A percentile compares a stretch with the other conserved stretches of the same genome.
Conservation (phyloP, 2,329 filamentous ascomycete genomes). For the Trichoderma polysporum region DNA sequence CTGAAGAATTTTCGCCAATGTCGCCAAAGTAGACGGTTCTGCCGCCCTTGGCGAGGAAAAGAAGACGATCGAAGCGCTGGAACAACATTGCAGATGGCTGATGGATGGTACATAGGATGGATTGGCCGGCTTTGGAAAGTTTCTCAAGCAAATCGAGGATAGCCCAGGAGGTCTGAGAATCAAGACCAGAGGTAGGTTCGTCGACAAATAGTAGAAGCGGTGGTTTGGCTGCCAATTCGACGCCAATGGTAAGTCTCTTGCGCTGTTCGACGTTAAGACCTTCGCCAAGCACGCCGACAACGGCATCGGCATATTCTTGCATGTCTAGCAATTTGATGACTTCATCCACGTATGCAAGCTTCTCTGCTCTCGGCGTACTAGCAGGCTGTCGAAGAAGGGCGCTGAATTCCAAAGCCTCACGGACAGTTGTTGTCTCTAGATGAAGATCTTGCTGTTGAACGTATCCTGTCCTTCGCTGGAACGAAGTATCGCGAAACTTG, state of each 20-base stretch:
- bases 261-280: conserved; percentile 51
- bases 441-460: conserved; percentile 65
- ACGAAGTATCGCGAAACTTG: conserved; percentile 62
- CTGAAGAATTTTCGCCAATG: conserved; percentile 43
- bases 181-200: conserved; percentile 56
- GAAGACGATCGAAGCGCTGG: conserved; percentile 54
- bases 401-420: conserved; percentile 33
- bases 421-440: conserved; percentile 43
- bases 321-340: conserved; percentile 56
- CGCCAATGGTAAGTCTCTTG: conserved; percentile 53
- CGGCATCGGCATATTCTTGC: conserved; percentile 55
- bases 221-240: conserved; percentile 45
- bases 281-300: conserved; percentile 48
- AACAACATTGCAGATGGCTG: conserved; percentile 45
- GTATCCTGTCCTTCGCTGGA: conserved; percentile 71
- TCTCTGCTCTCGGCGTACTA: conserved; percentile 45
- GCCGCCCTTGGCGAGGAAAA: conserved; percentile 51
- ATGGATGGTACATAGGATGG: conserved; percentile 52
- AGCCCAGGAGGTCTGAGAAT: conserved; percentile 65
- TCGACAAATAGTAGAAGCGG: conserved; percentile 53
- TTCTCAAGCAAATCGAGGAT: conserved; percentile 71
- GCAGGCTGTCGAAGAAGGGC: conserved; percentile 47
- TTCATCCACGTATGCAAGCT: conserved; percentile 53
- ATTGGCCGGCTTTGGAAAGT: conserved; percentile 51
- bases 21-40: conserved; percentile 52